These are phyloP conservation scores for Cystobasidium pallidum DNA, from an alignment of 1,284 basidiomycete genomes.

Conservation along the genomic window DNA sequence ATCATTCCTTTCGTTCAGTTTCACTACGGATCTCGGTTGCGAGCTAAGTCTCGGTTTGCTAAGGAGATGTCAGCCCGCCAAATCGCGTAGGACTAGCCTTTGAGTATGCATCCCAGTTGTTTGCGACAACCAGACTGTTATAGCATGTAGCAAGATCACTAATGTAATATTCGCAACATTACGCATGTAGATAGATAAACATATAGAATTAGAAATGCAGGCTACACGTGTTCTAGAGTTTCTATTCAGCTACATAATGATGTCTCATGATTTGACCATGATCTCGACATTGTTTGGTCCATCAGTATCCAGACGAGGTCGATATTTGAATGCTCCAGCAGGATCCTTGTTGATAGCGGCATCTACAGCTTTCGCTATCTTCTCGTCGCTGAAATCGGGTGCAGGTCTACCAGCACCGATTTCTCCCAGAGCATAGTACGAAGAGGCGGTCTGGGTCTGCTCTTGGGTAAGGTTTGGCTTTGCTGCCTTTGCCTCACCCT, in stretches of 20 bases:
- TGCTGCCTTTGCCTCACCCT: constrained; percentile 27
- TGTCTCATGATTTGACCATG: not conserved
- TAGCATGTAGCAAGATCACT: too few relatives aligned
- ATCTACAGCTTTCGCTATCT: constrained; percentile 40
- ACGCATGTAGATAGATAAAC: too few relatives aligned
- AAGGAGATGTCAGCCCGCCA: constrained; percentile 31
- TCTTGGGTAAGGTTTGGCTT: constrained; percentile 19
- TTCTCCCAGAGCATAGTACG: constrained; percentile 43
- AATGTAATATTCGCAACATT: not conserved
- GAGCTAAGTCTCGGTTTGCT: constrained; percentile 27
- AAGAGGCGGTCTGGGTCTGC: constrained; percentile 34
- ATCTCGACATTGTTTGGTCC: constrained; percentile 49
- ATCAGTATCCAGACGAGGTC: constrained; percentile 43
- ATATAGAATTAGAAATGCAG: too few relatives aligned
- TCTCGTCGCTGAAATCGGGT: constrained; percentile 41
- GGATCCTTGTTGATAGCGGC: constrained; percentile 35
- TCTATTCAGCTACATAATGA: constrained; percentile 13
- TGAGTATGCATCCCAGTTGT: too few relatives aligned
- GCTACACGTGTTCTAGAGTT: constrained; percentile 1
- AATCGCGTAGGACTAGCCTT: not conserved
- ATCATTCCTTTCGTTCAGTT: constrained; percentile 35
- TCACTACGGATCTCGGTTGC: constrained; percentile 20
- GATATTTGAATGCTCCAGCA: constrained; percentile 38
- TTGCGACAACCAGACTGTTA: too few relatives aligned
- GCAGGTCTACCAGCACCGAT: constrained; percentile 35